A percentile compares a stretch with the other conserved stretches of the same genome.
Evolutionary conservation across 768 basidiomycete species (phyloP).

Genomic region (Suillus weaverae): DNA sequence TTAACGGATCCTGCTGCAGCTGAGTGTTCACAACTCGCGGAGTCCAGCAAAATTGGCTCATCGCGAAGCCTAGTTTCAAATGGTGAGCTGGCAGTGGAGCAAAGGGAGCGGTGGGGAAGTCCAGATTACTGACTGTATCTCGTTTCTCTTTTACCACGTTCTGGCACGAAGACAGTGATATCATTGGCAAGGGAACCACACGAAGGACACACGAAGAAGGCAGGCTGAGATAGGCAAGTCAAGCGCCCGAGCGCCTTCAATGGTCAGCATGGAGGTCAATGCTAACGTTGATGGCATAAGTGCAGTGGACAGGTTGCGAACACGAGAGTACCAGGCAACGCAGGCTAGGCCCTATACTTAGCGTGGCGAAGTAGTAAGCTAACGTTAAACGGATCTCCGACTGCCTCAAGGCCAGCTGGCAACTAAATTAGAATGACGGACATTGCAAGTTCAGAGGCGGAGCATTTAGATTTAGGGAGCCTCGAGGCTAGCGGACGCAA

Average conservation of each 20-base stretch:
- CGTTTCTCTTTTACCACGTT: background rate
- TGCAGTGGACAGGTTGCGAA: background rate
- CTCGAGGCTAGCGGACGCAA: slow-evolving; percentile 1
- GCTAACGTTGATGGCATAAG: background rate
- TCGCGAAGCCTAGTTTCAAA: background rate
- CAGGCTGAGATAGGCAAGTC: slow-evolving; percentile 4
- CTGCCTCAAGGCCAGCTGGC: background rate
- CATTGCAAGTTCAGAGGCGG: background rate
- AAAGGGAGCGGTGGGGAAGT: background rate
- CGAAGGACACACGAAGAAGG: background rate
- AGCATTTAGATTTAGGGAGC: background rate
- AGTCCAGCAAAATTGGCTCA: background rate
- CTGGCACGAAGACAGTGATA: background rate
- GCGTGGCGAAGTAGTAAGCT: background rate
- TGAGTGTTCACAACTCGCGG: background rate
- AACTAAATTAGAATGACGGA: background rate
- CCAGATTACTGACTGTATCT: background rate
- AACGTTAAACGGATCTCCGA: background rate
- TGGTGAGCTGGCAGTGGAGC: background rate
- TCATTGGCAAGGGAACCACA: slow-evolving; percentile 1
- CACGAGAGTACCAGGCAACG: background rate
- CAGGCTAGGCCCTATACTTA: background rate
- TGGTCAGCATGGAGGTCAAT: background rate
- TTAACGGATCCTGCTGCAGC: background rate
- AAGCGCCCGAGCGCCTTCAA: background rate